These are phyloP conservation scores for Cornus suecica DNA, from an alignment of 148 eudicot genomes.

Conservation along the genomic window DNA sequence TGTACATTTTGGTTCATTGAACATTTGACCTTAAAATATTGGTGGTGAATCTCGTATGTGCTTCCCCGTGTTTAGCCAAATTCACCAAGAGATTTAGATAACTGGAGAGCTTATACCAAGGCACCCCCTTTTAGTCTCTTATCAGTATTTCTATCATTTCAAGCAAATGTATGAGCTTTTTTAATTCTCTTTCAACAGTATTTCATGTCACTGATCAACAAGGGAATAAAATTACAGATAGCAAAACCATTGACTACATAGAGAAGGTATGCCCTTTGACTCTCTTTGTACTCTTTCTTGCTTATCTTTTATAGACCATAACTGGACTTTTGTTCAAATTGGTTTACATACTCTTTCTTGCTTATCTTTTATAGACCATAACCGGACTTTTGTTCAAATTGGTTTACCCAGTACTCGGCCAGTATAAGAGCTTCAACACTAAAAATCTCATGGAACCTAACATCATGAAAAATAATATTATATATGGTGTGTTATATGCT, in stretches of 20 bases:
- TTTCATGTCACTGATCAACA: constrained; percentile 78
- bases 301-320: neutral
- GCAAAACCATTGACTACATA: constrained; percentile 51
- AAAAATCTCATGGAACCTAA: neutral
- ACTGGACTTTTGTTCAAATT: neutral
- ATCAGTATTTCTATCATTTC: neutral
- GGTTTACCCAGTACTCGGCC: neutral
- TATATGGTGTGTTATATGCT: neutral
- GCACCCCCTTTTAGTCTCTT: neutral
- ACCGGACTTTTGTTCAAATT: neutral
- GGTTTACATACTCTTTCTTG: neutral
- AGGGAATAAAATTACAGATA: constrained; percentile 65
- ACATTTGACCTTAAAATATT: neutral
- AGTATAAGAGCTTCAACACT: too few relatives aligned
- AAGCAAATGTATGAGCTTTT: neutral
- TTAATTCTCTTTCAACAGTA: constrained; percentile 37
- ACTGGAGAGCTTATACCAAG: constrained; percentile 1
- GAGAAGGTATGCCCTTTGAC: constrained; percentile 52
- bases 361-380: neutral
- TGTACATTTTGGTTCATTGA: neutral
- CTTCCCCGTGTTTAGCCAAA: neutral
- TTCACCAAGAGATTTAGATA: neutral
- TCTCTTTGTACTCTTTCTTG: constrained; percentile 1
- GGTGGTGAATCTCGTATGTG: neutral
- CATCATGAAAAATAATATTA: neutral